Base-by-base conservation (phyloP, 805 yeast species). In the Sugiyamaella marilandica region DNA sequence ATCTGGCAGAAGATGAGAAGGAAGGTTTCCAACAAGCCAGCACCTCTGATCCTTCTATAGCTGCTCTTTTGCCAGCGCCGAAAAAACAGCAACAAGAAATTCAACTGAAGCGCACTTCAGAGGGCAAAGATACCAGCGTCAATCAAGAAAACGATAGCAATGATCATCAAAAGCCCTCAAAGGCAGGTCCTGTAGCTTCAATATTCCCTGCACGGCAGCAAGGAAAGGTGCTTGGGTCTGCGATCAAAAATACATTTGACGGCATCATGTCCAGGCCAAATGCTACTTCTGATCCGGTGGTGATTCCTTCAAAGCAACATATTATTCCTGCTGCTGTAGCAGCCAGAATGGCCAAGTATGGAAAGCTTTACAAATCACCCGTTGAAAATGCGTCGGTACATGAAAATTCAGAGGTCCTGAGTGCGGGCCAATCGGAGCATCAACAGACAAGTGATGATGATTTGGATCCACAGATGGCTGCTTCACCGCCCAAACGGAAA, bases 281-380 rank as follows among this genome's bases (percentile, higher is more conserved):
- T 10, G 14, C 19, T 5, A 39, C 43, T n/a, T n/a, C n/a, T 3
- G 24, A 16, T 39, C 13, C 21, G 5, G n/a, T 31, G 8, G 49
- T 33, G 26, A 37, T 45, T 29, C 49, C 36, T 2, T 2, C 21
- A 19, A 39, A 5, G 16, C 43, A 39, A 39, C 31, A 39, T 2
- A 41, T 59, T n/a, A 51, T 59, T 18, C 60, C 63, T 11, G 62
- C 60, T 7, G 44, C 62, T 7, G 57, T 59, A 2, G 51, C 55
- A 2, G 63, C 63, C 2, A 43, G 60, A 16, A 43, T 36, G 29
- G 59, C 60, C 5, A 59, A 59, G 45, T 55, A 56, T 34, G 60
- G 59, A 11, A 16, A 26, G 2, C 37, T 13, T 5, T 13, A 14
- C 16, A 34, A 34, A 34, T 13, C 37, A 13, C 37, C 29, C 7